A percentile compares a stretch with the other conserved stretches of the same genome.
Conservation (phyloP, 495 filamentous ascomycete species). For the Neurospora terricola region DNA sequence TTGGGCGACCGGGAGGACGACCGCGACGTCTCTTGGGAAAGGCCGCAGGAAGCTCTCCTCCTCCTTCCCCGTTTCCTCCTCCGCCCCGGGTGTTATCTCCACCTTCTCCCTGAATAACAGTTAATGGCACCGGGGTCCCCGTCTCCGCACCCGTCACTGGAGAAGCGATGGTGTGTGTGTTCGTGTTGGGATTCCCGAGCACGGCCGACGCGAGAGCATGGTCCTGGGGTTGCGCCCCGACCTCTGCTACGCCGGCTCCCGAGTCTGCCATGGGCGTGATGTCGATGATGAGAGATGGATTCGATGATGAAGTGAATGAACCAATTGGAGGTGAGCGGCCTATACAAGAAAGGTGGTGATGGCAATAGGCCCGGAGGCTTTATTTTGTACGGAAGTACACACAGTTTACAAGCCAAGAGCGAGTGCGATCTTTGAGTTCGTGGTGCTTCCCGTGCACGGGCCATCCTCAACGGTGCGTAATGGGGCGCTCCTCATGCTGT, state of each 20-base stretch:
- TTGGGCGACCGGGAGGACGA: slow-evolving; percentile 24
- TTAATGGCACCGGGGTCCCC: not conserved
- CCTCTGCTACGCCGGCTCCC: not conserved
- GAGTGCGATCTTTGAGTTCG: not conserved
- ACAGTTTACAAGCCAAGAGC: not conserved
- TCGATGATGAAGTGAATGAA: not conserved
- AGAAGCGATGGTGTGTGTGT: not conserved
- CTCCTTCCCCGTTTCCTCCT: not conserved
- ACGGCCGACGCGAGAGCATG: not conserved
- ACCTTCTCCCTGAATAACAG: not conserved
- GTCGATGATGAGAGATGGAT: not conserved
- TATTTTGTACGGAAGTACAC: slow-evolving; percentile 19
- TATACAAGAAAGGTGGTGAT: slow-evolving; percentile 24
- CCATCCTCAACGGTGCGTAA: slow-evolving; percentile 1
- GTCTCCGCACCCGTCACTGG: not conserved
- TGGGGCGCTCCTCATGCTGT: not conserved
- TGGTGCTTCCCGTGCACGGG: not conserved
- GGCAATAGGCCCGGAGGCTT: not conserved
- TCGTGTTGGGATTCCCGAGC: not conserved
- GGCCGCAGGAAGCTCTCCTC: slow-evolving; percentile 9
- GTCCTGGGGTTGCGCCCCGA: not conserved
- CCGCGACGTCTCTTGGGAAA: slow-evolving; percentile 25
- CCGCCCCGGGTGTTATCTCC: not conserved
- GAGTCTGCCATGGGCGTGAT: not conserved
- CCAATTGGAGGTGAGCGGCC: not conserved